These are phyloP conservation scores for Alternaria consortialis DNA, from an alignment of 2,329 filamentous ascomycete species.

Conservation along the genomic window DNA sequence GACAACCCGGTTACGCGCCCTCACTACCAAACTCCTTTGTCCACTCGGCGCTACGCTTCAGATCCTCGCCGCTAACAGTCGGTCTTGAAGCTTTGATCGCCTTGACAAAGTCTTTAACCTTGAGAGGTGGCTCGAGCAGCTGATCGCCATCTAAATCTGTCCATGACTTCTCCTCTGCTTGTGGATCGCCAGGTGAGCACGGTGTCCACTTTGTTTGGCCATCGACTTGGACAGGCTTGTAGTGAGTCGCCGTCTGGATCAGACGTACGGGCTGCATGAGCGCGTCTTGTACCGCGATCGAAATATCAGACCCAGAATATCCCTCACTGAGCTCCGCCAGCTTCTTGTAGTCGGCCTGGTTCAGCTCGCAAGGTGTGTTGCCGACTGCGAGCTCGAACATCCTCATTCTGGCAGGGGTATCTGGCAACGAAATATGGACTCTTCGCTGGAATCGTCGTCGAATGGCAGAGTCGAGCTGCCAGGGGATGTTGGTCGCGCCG, in stretches of 20 bases:
- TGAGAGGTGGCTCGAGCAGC: constrained; percentile 84
- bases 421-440: constrained; percentile 94
- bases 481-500: constrained; percentile 97
- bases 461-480: constrained; percentile 97
- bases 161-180: constrained; percentile 93
- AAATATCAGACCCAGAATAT: constrained; percentile 95
- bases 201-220: constrained; percentile 76
- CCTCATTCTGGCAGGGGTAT: constrained; percentile 82
- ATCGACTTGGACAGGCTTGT: constrained; percentile 85
- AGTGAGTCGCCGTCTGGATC: constrained; percentile 97
- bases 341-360: constrained; percentile 77
- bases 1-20: constrained; percentile 62
- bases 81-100: constrained; percentile 88
- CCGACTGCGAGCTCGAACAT: constrained; percentile 98
- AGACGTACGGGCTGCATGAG: constrained; percentile 97
- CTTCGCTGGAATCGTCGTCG: constrained; percentile 93
- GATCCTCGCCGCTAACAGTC: constrained; percentile 87
- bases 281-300: constrained; percentile 93
- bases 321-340: constrained; percentile 86
- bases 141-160: constrained; percentile 84
- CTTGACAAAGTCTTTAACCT: constrained; percentile 91
- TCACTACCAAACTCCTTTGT: constrained; percentile 96
- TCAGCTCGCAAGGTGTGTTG: constrained; percentile 86
- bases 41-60: constrained; percentile 88
- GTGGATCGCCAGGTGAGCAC: constrained; percentile 88